phyloP scores from a whole-genome alignment of 306 rosid species.

The Notholithocarpus densiflorus region DNA sequence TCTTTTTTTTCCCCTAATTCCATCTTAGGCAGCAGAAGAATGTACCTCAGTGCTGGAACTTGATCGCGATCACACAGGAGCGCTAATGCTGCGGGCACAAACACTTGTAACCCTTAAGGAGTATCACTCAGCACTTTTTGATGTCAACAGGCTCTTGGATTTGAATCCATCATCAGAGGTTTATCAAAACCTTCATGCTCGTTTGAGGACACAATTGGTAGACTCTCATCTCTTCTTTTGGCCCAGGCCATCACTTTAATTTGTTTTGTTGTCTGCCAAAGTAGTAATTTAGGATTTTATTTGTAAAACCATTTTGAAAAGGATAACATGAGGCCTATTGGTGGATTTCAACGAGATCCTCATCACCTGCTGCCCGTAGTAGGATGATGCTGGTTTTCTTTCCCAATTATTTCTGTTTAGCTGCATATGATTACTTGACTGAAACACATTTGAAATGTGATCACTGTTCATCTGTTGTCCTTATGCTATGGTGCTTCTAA shows the following conservation, averaged over 20 bases:
- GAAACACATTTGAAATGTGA: neutral
- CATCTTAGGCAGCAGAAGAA: constrained; percentile 81
- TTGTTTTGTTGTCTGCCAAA: neutral
- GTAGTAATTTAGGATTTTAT: neutral
- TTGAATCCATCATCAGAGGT: constrained; percentile 89
- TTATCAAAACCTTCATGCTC: constrained; percentile 86
- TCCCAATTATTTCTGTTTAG: neutral
- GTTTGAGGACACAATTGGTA: constrained; percentile 90
- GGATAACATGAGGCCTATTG: neutral
- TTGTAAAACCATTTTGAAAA: neutral
- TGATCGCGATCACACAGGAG: constrained; percentile 78
- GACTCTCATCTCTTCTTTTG: constrained; percentile 17
- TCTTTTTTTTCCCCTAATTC: constrained; percentile 3
- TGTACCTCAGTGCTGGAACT: constrained; percentile 91
- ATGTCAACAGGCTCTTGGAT: constrained; percentile 81
- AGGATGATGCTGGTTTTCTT: neutral
- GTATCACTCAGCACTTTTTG: constrained; percentile 88
- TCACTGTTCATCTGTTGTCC: neutral
- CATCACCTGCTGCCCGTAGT: neutral
- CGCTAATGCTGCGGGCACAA: constrained; percentile 83
- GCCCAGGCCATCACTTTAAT: constrained; percentile 11
- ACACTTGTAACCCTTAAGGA: constrained; percentile 81
- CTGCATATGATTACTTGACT: neutral
- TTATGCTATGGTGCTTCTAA: neutral
- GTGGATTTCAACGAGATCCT: neutral